Evolutionary conservation across 192 early-diverging fungal species (phyloP).

Genomic region (Backusella luteola): DNA sequence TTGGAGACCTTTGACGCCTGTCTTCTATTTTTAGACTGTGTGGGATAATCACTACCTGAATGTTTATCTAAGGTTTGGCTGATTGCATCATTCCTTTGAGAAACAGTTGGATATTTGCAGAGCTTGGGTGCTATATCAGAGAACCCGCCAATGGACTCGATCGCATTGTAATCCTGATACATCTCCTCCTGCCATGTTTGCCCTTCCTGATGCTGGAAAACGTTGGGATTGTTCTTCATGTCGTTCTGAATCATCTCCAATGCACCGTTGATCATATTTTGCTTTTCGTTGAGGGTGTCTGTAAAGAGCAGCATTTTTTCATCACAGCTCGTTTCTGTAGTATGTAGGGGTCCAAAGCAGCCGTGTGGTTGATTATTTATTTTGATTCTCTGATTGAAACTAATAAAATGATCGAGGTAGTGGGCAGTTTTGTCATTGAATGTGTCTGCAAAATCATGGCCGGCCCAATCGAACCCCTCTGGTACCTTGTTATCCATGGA

Average conservation of each 20-base stretch:
- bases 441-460: neutral
- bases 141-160: neutral
- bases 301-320: neutral
- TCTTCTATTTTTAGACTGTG: slow-evolving; percentile 5
- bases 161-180: neutral
- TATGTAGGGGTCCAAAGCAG: neutral
- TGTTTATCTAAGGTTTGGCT: neutral
- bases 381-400: neutral
- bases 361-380: neutral
- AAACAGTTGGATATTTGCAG: neutral
- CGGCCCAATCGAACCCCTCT: slow-evolving; percentile 18
- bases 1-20: neutral
- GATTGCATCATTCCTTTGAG: neutral
- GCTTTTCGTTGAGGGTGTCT: neutral
- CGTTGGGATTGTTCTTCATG: neutral
- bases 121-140: neutral
- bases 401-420: neutral
- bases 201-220: neutral
- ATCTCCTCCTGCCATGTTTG: neutral
- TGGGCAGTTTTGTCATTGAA: neutral
- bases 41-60: neutral
- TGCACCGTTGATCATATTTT: neutral
- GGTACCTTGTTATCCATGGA: slow-evolving; percentile 12
- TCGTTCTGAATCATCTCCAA: neutral
- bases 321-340: neutral